These are phyloP conservation scores for Erysimum pusillum DNA, from an alignment of 441 rosid genomes.

Conservation along the genomic window DNA sequence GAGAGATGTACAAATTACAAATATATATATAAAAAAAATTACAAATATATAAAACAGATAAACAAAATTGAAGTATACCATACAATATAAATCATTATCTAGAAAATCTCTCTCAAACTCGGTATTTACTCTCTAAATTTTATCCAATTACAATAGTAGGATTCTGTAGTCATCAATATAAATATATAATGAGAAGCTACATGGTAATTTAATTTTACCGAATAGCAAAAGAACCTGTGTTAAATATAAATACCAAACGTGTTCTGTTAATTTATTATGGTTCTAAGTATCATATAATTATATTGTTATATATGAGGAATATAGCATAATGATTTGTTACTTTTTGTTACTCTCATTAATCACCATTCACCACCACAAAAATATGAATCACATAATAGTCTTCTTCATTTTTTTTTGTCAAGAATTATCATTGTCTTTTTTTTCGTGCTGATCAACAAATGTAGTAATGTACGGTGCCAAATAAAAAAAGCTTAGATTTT, in stretches of 20 bases:
- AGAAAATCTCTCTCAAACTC: neutral
- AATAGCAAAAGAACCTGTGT: neutral
- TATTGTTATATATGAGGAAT: neutral
- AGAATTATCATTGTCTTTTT: neutral
- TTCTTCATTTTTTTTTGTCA: neutral
- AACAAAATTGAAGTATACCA: neutral
- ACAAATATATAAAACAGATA: neutral
- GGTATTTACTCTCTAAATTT: neutral
- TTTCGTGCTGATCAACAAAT: slow-evolving; percentile 21
- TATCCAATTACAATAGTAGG: neutral
- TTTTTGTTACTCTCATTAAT: neutral
- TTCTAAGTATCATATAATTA: neutral
- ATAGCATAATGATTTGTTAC: neutral
- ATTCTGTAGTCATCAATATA: neutral
- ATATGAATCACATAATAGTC: slow-evolving; percentile 22
- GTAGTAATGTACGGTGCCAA: slow-evolving; percentile 24
- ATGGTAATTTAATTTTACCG: neutral
- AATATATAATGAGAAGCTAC: neutral
- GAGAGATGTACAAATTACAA: neutral
- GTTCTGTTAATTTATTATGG: neutral
- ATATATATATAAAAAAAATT: neutral
- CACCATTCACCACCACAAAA: neutral
- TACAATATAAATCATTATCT: neutral
- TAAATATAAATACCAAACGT: neutral
- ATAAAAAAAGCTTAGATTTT: too few relatives aligned